Percentiles rank a stretch among this genome's conserved stretches.
These are phyloP conservation scores for Colletotrichum spinosum DNA, from an alignment of 2,329 filamentous ascomycete genomes.

Conservation along the genomic window DNA sequence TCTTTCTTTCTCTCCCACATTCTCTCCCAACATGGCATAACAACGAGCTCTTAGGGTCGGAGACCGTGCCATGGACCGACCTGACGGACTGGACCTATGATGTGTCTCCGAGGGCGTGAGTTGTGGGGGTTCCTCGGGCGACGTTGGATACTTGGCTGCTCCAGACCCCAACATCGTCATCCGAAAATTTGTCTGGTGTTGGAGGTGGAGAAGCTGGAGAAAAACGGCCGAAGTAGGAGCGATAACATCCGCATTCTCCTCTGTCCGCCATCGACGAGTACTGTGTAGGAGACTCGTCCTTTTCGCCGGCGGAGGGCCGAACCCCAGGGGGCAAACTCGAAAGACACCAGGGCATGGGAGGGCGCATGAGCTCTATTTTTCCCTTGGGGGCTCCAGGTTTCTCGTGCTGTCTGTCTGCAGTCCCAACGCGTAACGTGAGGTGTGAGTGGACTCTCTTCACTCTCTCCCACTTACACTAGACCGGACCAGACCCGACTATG, in stretches of 20 bases:
- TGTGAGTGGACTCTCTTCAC: no score
- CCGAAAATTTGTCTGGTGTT: slow-evolving; percentile 23
- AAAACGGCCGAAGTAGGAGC: slow-evolving; percentile 36
- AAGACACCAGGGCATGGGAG: slow-evolving; percentile 12
- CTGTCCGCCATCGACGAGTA: no score
- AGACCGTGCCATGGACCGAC: slow-evolving; percentile 14
- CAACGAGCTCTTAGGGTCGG: no score
- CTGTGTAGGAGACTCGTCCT: neutral
- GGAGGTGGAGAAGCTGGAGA: slow-evolving; percentile 33
- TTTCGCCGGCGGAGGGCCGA: slow-evolving; percentile 28
- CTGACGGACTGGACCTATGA: slow-evolving; percentile 12
- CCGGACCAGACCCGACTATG: no score
- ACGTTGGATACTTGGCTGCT: slow-evolving; percentile 9
- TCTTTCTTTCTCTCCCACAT: no score
- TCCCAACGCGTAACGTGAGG: no score
- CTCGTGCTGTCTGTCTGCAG: neutral
- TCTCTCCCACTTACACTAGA: no score
- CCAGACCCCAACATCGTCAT: slow-evolving; percentile 35
- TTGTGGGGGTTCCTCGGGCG: slow-evolving; percentile 5
- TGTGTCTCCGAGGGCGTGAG: neutral
- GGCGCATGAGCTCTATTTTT: slow-evolving; percentile 18
- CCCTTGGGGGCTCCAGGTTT: slow-evolving; percentile 23
- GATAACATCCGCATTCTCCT: slow-evolving; percentile 23
- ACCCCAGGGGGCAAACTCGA: slow-evolving; percentile 15
- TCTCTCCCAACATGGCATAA: no score